These are phyloP conservation scores for Trichoderma sp. DNA, from an alignment of 2,329 filamentous ascomycete species.

Conservation along the genomic window DNA sequence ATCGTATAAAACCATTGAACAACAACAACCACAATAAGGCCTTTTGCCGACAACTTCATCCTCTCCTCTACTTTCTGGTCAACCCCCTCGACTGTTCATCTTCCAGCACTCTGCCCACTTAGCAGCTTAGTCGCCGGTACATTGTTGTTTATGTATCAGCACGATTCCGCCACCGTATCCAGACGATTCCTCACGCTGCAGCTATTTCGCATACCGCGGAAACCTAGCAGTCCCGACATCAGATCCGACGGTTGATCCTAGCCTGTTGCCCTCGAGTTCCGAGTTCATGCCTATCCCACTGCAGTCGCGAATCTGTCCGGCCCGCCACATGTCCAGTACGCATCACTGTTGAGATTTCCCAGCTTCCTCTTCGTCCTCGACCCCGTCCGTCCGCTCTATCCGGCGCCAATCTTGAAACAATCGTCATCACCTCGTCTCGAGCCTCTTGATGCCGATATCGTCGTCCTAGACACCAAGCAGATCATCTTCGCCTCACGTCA, in stretches of 20 bases:
- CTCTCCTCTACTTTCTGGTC: background rate
- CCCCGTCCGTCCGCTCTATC: constrained; percentile 8
- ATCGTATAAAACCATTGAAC: background rate
- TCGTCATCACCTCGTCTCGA: constrained; percentile 35
- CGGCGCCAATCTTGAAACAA: constrained; percentile 28
- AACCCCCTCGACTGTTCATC: constrained; percentile 14
- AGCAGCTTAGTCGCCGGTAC: constrained; percentile 39
- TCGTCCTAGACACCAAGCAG: constrained; percentile 14
- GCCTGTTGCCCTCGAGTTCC: constrained; percentile 36
- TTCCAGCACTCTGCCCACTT: constrained; percentile 36
- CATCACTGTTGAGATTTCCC: constrained; percentile 52
- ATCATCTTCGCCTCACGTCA: background rate
- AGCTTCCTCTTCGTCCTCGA: constrained; percentile 23
- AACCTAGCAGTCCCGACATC: constrained; percentile 86
- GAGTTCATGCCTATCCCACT: constrained; percentile 62
- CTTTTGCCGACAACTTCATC: background rate
- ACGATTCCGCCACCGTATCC: constrained; percentile 86
- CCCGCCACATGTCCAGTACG: constrained; percentile 60
- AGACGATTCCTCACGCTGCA: constrained; percentile 96
- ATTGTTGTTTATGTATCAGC: constrained; percentile 95
- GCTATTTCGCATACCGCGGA: constrained; percentile 93
- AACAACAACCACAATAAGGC: background rate
- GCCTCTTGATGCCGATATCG: constrained; percentile 45
- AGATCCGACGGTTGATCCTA: constrained; percentile 84
- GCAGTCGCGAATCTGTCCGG: constrained; percentile 50